Evolutionary conservation across 1,139 yeast genomes (phyloP).

Genomic region (Hansenula sp.): DNA sequence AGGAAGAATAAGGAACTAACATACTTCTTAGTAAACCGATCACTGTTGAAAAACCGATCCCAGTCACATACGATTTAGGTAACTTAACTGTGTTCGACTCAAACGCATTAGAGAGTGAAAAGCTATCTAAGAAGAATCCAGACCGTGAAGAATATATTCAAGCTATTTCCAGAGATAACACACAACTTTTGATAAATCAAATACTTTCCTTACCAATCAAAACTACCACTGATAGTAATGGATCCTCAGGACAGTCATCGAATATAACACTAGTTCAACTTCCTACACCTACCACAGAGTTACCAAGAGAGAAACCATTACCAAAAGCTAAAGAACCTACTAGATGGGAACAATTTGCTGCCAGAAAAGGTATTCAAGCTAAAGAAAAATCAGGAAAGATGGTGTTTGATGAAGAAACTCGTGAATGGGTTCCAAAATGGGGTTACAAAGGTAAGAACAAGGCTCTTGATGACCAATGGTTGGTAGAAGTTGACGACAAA

Average conservation of each 20-base stretch:
- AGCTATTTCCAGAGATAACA: conserved; percentile 83
- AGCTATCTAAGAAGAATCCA: conserved; percentile 44
- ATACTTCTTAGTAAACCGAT: conserved; percentile 42
- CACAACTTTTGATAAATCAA: conserved; percentile 87
- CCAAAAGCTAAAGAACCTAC: conserved; percentile 92
- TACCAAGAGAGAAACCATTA: conserved; percentile 94
- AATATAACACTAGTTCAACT: conserved; percentile 79
- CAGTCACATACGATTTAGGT: conserved; percentile 82
- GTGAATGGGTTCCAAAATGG: conserved; percentile 99
- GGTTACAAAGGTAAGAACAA: conserved; percentile 95
- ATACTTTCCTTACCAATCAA: conserved; percentile 84
- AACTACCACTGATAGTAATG: conserved; percentile 73
- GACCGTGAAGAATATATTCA: conserved; percentile 64
- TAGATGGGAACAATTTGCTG: conserved; percentile 96
- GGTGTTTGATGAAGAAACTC: conserved; percentile 84
- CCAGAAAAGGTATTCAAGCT: conserved; percentile 88
- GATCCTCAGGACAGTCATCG: conserved; percentile 57
- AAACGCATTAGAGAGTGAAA: conserved; percentile 67
- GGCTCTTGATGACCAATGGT: conserved; percentile 86
- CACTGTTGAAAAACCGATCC: conserved; percentile 84
- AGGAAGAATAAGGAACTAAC: neutral
- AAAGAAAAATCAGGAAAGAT: conserved; percentile 88
- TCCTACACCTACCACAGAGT: conserved; percentile 77
- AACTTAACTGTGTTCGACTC: conserved; percentile 84
- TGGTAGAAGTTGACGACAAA: conserved; percentile 87